Conservation (phyloP, 352 stramenopile genomes). For the Phytophthora pini region DNA sequence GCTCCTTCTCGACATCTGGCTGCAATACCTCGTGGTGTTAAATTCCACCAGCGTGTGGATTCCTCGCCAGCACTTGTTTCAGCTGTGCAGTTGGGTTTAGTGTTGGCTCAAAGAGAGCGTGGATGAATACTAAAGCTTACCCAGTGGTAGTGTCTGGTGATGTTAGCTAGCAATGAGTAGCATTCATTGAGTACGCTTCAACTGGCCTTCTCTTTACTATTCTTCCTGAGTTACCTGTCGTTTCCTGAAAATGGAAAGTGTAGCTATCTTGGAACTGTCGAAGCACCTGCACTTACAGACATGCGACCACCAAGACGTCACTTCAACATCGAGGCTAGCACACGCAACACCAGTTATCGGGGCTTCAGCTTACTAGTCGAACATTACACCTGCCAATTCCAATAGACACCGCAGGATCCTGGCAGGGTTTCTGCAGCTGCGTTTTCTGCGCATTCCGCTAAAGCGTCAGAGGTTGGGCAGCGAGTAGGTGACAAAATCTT, state of each 20-base stretch:
- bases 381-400: slow-evolving; percentile 5
- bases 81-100: no score
- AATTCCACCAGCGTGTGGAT: no score
- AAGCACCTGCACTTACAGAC: slow-evolving; percentile 10
- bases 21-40: neutral
- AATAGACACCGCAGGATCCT: slow-evolving; percentile 5
- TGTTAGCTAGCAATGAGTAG: no score
- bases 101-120: no score
- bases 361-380: slow-evolving; percentile 7
- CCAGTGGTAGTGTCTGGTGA: no score
- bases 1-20: no score
- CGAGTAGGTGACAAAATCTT: slow-evolving; percentile 9
- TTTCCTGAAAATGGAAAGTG: slow-evolving; percentile 20
- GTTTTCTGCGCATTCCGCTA: slow-evolving; percentile 18
- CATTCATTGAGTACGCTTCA: no score
- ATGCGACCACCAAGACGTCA: slow-evolving; percentile 24
- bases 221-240: neutral
- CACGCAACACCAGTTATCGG: neutral
- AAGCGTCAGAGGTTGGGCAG: neutral
- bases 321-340: slow-evolving; percentile 11
- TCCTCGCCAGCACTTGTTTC: no score
- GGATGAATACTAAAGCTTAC: no score
- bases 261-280: slow-evolving; percentile 24
- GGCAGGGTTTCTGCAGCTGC: slow-evolving; percentile 17
- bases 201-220: neutral